Base-by-base conservation (phyloP, 75 land plant species). In the Sequoia sempervirens region DNA sequence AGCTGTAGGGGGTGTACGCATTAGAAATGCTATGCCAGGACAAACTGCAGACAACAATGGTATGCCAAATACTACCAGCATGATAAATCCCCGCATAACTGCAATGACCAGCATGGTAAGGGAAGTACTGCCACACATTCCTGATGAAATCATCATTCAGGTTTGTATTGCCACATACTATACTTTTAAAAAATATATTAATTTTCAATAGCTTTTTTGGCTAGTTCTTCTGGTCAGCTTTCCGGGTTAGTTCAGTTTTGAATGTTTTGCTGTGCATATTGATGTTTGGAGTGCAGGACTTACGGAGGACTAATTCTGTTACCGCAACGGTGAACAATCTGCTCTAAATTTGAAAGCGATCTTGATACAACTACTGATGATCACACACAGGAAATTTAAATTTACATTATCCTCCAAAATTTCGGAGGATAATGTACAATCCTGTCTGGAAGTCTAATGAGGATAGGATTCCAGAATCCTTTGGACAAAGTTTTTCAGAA, bases 61-160 rank as follows among this genome's bases (percentile, higher is more conserved):
- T 69, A 80, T 73, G 36, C 64, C 46, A 75, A 73, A 45, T 78
- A n/a, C 46, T 26, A n/a, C 47, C 4, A 45, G 45, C 23, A 78
- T 45, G 47, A 10, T 78, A n/a, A 58, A 88, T 70, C 82, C 93
- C 52, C 86, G 87, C 45, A 80, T 96, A 82, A 83, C 88, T 83
- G 88, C 90, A 80, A 95, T 96, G 99, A 91, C 90, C 41, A 90
- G 89, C 84, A 95, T 91, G 79, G 97, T 96, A 3, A 80, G 96
- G 32, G 99, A 96, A 83, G 97, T 96, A 61, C 82, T 96, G 79
- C 99, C 99, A 18, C 97, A 96, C 47, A 83, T 95, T 80, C 94
- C 97, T 26, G 97, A 95, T 81, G 99, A 96, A 50, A 52, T 92
- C 70, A 96, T 96, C 83, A 81, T 96, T 80, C 96, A 96, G 97